A percentile compares a stretch with the other conserved stretches of the same genome.
These are phyloP conservation scores for Neocucurbitaria cava DNA, from an alignment of 2,329 filamentous ascomycete species.

Conservation along the genomic window DNA sequence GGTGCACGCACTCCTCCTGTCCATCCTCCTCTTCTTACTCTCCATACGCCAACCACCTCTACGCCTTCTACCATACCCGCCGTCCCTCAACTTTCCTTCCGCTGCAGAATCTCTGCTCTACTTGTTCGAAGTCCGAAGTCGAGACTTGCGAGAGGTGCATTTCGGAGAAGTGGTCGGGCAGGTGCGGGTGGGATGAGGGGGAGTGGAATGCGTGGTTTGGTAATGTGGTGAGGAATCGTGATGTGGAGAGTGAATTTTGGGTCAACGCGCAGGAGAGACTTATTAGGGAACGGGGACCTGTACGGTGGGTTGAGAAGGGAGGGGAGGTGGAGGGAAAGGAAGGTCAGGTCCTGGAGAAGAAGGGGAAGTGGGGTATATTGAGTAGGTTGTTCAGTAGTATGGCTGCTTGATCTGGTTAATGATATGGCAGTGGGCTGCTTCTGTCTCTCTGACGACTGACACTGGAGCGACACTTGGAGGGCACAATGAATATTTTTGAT, in stretches of 20 bases:
- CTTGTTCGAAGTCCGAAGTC: conserved; percentile 33
- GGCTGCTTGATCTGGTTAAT: neutral
- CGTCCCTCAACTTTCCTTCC: conserved; percentile 24
- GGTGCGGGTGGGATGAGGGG: conserved; percentile 26
- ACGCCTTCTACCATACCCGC: conserved; percentile 30
- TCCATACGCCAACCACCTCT: conserved; percentile 31
- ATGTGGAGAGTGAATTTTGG: conserved; percentile 36
- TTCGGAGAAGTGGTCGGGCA: conserved; percentile 27
- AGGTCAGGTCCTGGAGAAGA: conserved; percentile 8
- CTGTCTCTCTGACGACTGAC: no score
- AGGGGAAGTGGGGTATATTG: conserved; percentile 20
- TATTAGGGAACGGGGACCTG: conserved; percentile 25
- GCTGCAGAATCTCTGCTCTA: conserved; percentile 33
- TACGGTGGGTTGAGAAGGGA: conserved; percentile 2
- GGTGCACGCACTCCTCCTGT: conserved; percentile 34
- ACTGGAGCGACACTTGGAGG: no score
- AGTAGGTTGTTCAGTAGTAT: conserved; percentile 26
- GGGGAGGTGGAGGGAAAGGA: conserved; percentile 5
- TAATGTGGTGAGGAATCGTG: conserved; percentile 22
- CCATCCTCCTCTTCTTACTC: conserved; percentile 26
- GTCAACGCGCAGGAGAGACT: conserved; percentile 37
- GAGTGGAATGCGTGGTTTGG: conserved; percentile 38
- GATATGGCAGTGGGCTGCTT: no score
- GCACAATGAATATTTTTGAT: neutral
- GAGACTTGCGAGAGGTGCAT: conserved; percentile 27